A percentile compares a stretch with the other conserved stretches of the same genome.
These are phyloP conservation scores for Omphalea diandra DNA, from an alignment of 441 rosid species.

Conservation along the genomic window DNA sequence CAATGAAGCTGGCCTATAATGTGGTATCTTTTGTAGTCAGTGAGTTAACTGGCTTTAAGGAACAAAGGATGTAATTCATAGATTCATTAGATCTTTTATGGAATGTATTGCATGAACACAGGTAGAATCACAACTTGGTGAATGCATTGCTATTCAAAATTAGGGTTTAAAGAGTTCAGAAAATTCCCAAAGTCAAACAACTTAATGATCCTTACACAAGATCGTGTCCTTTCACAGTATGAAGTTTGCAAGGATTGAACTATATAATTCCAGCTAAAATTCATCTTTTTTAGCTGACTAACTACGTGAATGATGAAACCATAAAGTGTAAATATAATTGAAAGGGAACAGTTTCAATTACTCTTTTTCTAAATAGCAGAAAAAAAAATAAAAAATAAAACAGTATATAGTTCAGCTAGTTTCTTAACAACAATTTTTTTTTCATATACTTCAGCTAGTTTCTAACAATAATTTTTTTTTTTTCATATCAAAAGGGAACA, in stretches of 20 bases:
- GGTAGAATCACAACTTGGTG: background rate
- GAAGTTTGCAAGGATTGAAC: background rate
- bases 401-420: background rate
- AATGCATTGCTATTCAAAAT: background rate
- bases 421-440: background rate
- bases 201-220: background rate
- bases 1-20: background rate
- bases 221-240: background rate
- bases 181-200: background rate
- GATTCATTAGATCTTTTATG: background rate
- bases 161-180: background rate
- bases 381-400: no score
- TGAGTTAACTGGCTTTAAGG: background rate
- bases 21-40: background rate
- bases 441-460: background rate
- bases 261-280: background rate
- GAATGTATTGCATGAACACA: background rate
- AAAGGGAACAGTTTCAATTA: no score
- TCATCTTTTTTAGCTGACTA: background rate
- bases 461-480: background rate
- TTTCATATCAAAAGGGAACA: background rate
- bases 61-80: background rate
- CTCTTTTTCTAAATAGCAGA: no score
- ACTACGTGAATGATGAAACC: background rate
- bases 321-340: no score